Base-by-base conservation (phyloP, 768 basidiomycete species). In the Suillus bovinus region DNA sequence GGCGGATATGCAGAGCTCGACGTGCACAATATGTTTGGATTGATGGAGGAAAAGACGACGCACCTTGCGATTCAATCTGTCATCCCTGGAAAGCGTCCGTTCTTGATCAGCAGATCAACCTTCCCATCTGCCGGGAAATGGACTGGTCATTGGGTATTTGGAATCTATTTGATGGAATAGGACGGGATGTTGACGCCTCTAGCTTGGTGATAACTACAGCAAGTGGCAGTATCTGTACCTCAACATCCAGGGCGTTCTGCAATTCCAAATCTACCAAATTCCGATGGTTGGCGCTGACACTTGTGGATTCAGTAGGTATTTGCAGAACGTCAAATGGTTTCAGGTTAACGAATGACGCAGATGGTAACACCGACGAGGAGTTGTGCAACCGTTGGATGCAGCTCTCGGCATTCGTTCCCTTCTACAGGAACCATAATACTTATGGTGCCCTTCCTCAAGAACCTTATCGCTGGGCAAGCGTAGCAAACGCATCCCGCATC, bases 301-400 rank as follows among this genome's bases (percentile, higher is more conserved):
- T 8, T 76, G 73, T 60, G 74, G 74, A 3, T 71, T 74, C 64
- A 66, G 73, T 74, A 34, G 44, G 71, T 66, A 16, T 16, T 27
- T 50, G 52, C 2, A 13, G 3, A n/a, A 53, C 34, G 10, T 34
- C 6, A 20, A 34, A 22, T 33, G 1, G n/a, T 53, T 9, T 53
- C 6, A 14, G 13, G 5, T 47, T 47, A 14, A 27, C 14, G 14
- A 27, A 8, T 13, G 24, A 7, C 14, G 14, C 24, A 47, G 46
- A 46, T 6, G 22, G 16, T 36, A 91, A 93, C 71, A 86, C 87
- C 9, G 84, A 91, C 66, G 91, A 93, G 72, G 90, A 93, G 71
- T 80, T 94, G 11, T 90, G 90, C 74, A 87, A 86, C 64, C 83
- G 92, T 20, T 94, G 92, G 92, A 92, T 91, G 90, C 86, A 89